Base-by-base conservation (phyloP, 352 stramenopile genomes). In the Hyphochytrium catenoides region DNA sequence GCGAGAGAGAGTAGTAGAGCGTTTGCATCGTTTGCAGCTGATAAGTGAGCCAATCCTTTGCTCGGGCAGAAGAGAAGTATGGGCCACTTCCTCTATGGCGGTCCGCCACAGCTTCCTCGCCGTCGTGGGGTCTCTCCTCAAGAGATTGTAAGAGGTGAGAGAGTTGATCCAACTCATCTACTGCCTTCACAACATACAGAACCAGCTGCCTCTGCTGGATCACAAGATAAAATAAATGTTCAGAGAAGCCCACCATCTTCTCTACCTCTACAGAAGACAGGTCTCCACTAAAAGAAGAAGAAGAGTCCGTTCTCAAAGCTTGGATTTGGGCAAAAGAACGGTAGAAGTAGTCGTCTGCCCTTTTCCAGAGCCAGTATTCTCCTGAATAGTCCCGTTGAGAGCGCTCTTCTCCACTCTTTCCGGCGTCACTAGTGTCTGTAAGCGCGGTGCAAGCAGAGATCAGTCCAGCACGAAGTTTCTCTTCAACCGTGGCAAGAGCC, bases 331-430 rank as follows among this genome's bases (percentile, higher is more conserved):
- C 57, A 17, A 85, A 37, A 34, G 82, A 82, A 4, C 70, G 68
- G 47, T 87, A 87, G 55, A 84, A 87, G 46, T 87, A 87, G 8
- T 56, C 62, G 25, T 87, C 72, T 6, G 72, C 72, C 18, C 67
- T 67, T 24, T 74, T 56, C 69, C 71, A 85, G 14, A 79, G 38
- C 68, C 68, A 83, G n/a, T n/a, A n/a, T n/a, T n/a, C n/a, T n/a
- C n/a, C n/a, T n/a, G n/a, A n/a, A n/a, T n/a, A n/a, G n/a, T n/a
- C n/a, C n/a, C n/a, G n/a, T n/a, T n/a, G n/a, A n/a, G n/a, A n/a
- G n/a, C n/a, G n/a, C n/a, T n/a, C n/a, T n/a, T n/a, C n/a, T n/a
- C n/a, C n/a, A n/a, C n/a, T n/a, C n/a, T n/a, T n/a, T n/a, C n/a
- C n/a, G n/a, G n/a, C n/a, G n/a, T n/a, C n/a, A n/a, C n/a, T n/a